Percentiles rank a stretch among this genome's conserved stretches.
Conservation (phyloP, 345 rosid species). For the Linum lewisii region DNA sequence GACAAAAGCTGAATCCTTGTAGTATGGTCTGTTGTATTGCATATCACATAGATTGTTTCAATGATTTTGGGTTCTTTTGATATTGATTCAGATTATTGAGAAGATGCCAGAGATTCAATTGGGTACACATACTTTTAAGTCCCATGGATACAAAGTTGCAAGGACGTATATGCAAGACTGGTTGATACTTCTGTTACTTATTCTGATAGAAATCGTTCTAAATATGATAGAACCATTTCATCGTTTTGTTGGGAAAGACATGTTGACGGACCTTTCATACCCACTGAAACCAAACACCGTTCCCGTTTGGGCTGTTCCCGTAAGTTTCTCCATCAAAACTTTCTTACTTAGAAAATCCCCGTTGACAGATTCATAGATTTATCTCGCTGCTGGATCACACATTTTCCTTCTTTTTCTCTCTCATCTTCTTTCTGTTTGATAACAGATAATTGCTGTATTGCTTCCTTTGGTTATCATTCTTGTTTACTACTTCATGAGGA, state of each 20-base stretch:
- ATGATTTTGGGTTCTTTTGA: background rate
- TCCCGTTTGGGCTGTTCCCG: conserved; percentile 88
- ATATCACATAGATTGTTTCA: background rate
- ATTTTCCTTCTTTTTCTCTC: conserved; percentile 5
- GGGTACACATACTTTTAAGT: conserved; percentile 59
- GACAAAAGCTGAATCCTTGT: background rate
- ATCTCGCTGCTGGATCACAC: background rate
- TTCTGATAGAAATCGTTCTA: conserved; percentile 43
- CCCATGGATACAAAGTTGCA: conserved; percentile 69
- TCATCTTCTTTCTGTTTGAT: background rate
- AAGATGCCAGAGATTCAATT: conserved; percentile 68
- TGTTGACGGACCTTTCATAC: conserved; percentile 69
- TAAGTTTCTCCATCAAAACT: conserved; percentile 26
- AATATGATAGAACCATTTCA: conserved; percentile 78
- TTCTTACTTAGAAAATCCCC: conserved; percentile 2
- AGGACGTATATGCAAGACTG: conserved; percentile 81
- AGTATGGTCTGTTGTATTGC: background rate
- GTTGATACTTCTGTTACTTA: conserved; percentile 69
- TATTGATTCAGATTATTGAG: conserved; percentile 1
- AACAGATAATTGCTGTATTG: conserved; percentile 62
- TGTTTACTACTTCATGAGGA: conserved; percentile 60
- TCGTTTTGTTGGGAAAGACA: conserved; percentile 77
- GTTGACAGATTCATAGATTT: conserved; percentile 12
- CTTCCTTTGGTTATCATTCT: conserved; percentile 51
- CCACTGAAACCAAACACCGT: conserved; percentile 67